These are phyloP conservation scores for Vaccinium macrocarpon DNA, from an alignment of 148 eudicot genomes.

Conservation along the genomic window DNA sequence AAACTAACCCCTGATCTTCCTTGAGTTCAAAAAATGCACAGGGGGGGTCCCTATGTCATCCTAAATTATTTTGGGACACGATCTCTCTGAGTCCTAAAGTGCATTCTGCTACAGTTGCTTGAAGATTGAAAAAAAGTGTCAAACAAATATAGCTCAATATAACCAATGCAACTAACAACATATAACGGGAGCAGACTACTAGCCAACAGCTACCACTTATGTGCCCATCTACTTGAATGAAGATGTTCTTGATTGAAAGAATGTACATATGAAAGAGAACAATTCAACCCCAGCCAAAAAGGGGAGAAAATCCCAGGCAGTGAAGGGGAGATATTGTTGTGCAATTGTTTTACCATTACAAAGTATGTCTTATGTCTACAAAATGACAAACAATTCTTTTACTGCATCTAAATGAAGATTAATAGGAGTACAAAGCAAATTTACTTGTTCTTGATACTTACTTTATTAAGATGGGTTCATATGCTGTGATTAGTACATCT, in stretches of 20 bases:
- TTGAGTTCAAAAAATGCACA: background rate
- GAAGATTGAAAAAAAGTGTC: background rate
- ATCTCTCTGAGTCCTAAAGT: background rate
- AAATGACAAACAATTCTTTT: background rate
- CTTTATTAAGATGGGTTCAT: conserved; percentile 86
- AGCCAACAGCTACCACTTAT: background rate
- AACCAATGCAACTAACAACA: background rate
- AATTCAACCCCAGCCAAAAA: background rate
- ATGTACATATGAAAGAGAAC: background rate
- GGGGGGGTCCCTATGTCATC: background rate
- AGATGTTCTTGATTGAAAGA: background rate
- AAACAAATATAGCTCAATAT: background rate
- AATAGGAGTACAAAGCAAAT: background rate
- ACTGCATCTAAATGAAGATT: background rate
- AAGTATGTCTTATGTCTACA: background rate
- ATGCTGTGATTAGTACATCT: conserved; percentile 72
- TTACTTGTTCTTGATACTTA: conserved; percentile 28
- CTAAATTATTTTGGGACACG: background rate
- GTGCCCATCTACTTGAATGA: background rate
- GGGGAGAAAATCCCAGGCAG: background rate
- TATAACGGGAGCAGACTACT: background rate
- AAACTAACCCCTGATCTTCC: background rate
- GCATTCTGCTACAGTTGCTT: background rate
- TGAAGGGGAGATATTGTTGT: background rate
- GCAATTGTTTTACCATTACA: background rate